Evolutionary conservation across 2,329 filamentous ascomycete genomes (phyloP).

Genomic region (Arachnopeziza araneosa): DNA sequence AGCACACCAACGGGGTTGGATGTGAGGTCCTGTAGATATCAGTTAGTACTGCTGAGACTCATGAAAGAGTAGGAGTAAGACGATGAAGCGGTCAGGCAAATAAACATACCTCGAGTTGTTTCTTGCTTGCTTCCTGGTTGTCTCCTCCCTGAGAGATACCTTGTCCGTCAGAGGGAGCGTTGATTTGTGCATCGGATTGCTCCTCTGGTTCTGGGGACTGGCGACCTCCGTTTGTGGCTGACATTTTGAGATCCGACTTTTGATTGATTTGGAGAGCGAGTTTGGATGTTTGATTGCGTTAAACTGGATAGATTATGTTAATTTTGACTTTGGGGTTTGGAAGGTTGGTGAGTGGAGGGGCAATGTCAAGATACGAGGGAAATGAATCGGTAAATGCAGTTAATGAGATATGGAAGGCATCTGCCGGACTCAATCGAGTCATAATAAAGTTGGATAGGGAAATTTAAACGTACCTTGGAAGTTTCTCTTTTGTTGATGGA

Average conservation of each 20-base stretch:
- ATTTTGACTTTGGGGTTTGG: too few relatives aligned
- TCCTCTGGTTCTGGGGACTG: constrained; percentile 1
- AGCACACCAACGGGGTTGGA: constrained; percentile 64
- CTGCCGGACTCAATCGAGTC: too few relatives aligned
- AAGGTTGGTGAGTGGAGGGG: too few relatives aligned
- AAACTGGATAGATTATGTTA: not conserved
- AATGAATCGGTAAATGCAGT: too few relatives aligned
- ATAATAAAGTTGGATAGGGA: too few relatives aligned
- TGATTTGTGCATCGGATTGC: not conserved
- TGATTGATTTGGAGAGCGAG: not conserved
- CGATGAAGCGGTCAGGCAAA: not conserved
- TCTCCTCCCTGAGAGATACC: not conserved
- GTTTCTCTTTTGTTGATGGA: too few relatives aligned
- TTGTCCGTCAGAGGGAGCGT: not conserved
- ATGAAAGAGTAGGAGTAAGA: not conserved
- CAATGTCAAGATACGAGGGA: too few relatives aligned
- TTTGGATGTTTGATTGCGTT: not conserved
- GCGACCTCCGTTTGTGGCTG: not conserved
- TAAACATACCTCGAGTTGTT: not conserved
- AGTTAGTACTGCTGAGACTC: not conserved
- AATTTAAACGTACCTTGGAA: too few relatives aligned
- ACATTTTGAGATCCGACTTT: not conserved
- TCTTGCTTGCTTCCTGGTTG: not conserved
- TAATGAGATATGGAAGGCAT: too few relatives aligned
- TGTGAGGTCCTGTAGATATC: constrained; percentile 39